phyloP scores from a whole-genome alignment of 129 eudicot genomes.

The Tanacetum coccineum region DNA sequence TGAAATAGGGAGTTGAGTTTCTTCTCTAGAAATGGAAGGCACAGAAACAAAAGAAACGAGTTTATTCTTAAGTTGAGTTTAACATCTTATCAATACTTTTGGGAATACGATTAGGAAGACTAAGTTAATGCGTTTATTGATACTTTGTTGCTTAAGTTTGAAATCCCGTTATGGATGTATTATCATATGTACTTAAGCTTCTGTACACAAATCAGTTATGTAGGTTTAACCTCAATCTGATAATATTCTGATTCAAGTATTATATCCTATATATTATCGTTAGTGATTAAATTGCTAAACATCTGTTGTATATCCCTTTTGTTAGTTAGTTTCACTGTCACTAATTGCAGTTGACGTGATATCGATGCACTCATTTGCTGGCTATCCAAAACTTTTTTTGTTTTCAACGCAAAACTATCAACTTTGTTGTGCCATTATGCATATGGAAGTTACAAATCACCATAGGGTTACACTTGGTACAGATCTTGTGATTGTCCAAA shows the following conservation, averaged over 20 bases:
- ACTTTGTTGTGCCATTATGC: too few species aligned
- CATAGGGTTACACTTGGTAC: too few species aligned
- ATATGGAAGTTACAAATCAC: too few species aligned
- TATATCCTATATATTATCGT: neutral
- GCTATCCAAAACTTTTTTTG: too few species aligned
- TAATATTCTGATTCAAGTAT: neutral
- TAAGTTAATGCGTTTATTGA: neutral
- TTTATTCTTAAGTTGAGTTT: neutral
- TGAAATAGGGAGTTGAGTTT: conserved; percentile 32
- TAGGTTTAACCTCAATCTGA: neutral
- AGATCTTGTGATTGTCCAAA: too few species aligned
- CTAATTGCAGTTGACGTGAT: too few species aligned
- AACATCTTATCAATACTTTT: neutral
- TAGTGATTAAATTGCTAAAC: neutral
- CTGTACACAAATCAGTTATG: neutral
- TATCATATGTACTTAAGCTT: neutral
- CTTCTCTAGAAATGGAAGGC: conserved; percentile 20
- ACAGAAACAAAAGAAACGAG: conserved; percentile 13
- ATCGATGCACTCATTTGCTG: too few species aligned
- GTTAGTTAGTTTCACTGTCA: too few species aligned
- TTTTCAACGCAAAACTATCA: too few species aligned
- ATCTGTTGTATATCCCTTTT: neutral
- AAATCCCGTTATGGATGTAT: neutral
- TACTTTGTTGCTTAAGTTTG: conserved; percentile 9
- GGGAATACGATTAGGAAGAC: neutral